These are phyloP conservation scores for Diplotaxis tenuifolia DNA, from an alignment of 345 rosid species.

Conservation along the genomic window DNA sequence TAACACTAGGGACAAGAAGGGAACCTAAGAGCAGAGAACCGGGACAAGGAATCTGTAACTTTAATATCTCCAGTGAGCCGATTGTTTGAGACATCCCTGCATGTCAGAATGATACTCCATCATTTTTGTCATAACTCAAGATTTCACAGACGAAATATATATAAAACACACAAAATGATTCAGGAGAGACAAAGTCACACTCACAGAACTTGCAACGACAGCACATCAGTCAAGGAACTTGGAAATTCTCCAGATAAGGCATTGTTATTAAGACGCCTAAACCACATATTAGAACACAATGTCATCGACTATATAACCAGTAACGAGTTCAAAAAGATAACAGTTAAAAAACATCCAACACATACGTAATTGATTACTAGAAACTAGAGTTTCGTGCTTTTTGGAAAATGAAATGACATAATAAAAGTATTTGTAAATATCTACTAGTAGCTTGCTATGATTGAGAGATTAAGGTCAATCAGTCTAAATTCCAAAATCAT, in stretches of 20 bases:
- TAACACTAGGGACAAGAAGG: conserved; percentile 13
- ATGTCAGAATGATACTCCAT: conserved; percentile 35
- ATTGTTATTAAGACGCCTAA: conserved; percentile 84
- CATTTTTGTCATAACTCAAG: conserved; percentile 12
- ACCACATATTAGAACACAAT: conserved; percentile 19
- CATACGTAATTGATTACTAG: neutral
- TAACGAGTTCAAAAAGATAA: neutral
- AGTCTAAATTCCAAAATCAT: too few relatives aligned
- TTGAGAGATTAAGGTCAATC: too few relatives aligned
- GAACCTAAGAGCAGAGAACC: conserved; percentile 68
- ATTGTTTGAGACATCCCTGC: conserved; percentile 86
- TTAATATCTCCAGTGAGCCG: conserved; percentile 58
- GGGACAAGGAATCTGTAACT: conserved; percentile 71
- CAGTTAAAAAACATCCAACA: neutral
- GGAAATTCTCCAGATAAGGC: conserved; percentile 59
- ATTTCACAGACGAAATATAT: neutral
- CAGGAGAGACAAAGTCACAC: conserved; percentile 34
- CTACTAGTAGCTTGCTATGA: neutral
- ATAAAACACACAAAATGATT: neutral
- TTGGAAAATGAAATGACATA: too few relatives aligned
- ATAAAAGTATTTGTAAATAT: neutral
- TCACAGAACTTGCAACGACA: conserved; percentile 70
- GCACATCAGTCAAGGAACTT: conserved; percentile 42
- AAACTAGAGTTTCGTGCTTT: too few relatives aligned
- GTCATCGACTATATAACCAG: neutral